phyloP scores from a whole-genome alignment of 495 filamentous ascomycete genomes.

The Penicillium pancosmium region DNA sequence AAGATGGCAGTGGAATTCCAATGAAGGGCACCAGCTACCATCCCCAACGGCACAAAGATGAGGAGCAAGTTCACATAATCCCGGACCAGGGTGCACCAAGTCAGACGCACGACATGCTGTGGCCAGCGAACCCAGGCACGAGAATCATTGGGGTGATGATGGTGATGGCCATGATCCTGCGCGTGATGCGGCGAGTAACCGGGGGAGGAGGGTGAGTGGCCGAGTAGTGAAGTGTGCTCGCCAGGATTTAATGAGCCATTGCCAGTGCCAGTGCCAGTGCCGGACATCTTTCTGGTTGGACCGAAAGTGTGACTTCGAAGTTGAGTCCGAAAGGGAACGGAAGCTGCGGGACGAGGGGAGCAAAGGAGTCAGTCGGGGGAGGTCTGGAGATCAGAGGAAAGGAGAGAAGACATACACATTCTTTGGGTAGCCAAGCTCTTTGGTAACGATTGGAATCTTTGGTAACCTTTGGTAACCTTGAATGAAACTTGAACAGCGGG shows the following conservation, averaged over 20 bases:
- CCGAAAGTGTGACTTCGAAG: slow-evolving; percentile 41
- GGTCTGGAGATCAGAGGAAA: not conserved
- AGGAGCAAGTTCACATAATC: slow-evolving; percentile 87
- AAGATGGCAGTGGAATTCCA: slow-evolving; percentile 82
- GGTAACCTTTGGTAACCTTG: slow-evolving; percentile 10
- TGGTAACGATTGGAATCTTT: slow-evolving; percentile 1
- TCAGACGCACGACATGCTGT: slow-evolving; percentile 48
- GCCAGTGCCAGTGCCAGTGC: slow-evolving; percentile 32
- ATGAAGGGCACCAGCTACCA: slow-evolving; percentile 69
- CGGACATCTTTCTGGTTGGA: slow-evolving; percentile 36
- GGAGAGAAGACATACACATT: slow-evolving; percentile 23
- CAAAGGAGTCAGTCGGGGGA: not conserved
- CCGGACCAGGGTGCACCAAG: slow-evolving; percentile 58
- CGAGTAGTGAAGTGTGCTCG: slow-evolving; percentile 40
- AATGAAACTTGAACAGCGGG: slow-evolving; percentile 15
- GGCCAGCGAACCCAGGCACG: slow-evolving; percentile 59
- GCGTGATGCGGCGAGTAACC: slow-evolving; percentile 20
- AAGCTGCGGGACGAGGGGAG: slow-evolving; percentile 22
- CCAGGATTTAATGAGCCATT: slow-evolving; percentile 33
- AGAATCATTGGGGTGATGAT: slow-evolving; percentile 39
- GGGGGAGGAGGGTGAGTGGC: slow-evolving; percentile 25
- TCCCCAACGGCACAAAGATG: slow-evolving; percentile 87
- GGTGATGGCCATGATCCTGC: slow-evolving; percentile 14
- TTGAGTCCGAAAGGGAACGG: slow-evolving; percentile 31
- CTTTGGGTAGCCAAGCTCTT: slow-evolving; percentile 2